phyloP scores from a whole-genome alignment of 2,329 filamentous ascomycete genomes.

The Paecilomyces dactylethromorphus region DNA sequence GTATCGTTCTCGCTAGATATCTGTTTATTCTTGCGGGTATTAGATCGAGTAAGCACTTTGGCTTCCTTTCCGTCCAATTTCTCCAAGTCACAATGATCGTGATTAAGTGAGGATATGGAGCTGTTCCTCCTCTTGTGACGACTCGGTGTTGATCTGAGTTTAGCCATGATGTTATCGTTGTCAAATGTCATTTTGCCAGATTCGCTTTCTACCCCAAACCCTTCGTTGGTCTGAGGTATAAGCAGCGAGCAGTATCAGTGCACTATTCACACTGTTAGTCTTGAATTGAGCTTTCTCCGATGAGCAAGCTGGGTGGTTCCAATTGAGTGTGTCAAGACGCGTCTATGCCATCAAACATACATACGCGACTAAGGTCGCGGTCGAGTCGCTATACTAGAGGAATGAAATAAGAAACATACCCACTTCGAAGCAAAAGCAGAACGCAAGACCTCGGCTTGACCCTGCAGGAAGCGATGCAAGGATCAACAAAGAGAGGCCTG shows the following conservation, averaged over 20 bases:
- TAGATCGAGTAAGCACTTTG: neutral
- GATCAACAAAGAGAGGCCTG: neutral
- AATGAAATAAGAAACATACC: neutral
- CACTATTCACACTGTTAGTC: neutral
- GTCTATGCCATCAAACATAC: neutral
- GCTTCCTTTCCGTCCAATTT: neutral
- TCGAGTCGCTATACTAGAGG: neutral
- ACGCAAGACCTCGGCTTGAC: neutral
- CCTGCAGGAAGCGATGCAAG: neutral
- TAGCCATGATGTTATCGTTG: neutral
- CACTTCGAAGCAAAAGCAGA: neutral
- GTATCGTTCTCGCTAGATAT: neutral
- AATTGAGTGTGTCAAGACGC: neutral
- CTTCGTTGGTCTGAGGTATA: neutral
- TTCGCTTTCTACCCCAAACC: neutral
- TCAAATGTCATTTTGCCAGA: neutral
- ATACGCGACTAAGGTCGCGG: neutral
- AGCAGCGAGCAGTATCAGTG: neutral
- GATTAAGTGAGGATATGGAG: conserved; percentile 9
- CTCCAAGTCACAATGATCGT: neutral
- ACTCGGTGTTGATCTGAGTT: conserved; percentile 19
- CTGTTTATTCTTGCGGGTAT: neutral
- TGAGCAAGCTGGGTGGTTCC: neutral
- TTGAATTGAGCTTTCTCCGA: neutral
- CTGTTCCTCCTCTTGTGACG: conserved; percentile 21